Conservation (phyloP, 2,329 filamentous ascomycete genomes). For the Aspergillus amoenus region DNA sequence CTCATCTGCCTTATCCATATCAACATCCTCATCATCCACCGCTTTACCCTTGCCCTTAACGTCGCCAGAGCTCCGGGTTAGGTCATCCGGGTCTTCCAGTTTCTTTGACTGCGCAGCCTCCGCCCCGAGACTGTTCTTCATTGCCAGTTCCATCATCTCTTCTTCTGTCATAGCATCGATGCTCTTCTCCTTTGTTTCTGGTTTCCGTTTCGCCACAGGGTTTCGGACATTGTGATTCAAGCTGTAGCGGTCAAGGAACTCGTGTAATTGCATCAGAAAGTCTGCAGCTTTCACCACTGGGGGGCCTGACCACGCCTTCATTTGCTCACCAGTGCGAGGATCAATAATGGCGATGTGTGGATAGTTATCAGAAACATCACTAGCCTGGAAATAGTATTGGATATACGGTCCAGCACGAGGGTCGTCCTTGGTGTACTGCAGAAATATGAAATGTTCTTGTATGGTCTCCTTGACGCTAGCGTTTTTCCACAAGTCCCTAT, state of each 20-base stretch:
- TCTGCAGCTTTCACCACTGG: constrained; percentile 74
- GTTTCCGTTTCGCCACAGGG: constrained; percentile 77
- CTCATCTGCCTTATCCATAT: constrained; percentile 38
- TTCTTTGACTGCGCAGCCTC: constrained; percentile 51
- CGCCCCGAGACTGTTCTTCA: constrained; percentile 77
- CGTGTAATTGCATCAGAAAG: constrained; percentile 86
- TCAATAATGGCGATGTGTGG: constrained; percentile 96
- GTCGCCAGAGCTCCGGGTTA: constrained; percentile 67
- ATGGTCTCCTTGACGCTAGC: constrained; percentile 74
- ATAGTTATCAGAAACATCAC: constrained; percentile 84
- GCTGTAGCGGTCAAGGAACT: constrained; percentile 97
- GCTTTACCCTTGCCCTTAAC: constrained; percentile 52
- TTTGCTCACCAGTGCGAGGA: constrained; percentile 91
- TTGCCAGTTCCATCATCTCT: constrained; percentile 91
- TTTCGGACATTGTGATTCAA: constrained; percentile 86
- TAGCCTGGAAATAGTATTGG: constrained; percentile 81
- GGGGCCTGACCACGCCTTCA: constrained; percentile 90
- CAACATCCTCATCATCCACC: constrained; percentile 35
- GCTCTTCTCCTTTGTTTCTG: constrained; percentile 69
- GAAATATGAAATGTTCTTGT: constrained; percentile 88
- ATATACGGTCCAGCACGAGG: constrained; percentile 75
- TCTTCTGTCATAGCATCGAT: constrained; percentile 92
- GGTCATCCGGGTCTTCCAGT: constrained; percentile 78
- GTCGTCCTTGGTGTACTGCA: constrained; percentile 90
- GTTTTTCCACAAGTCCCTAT: constrained; percentile 96